These are phyloP conservation scores for Triticum timopheevii DNA, from an alignment of 176 grass and related monocot species.

Conservation along the genomic window DNA sequence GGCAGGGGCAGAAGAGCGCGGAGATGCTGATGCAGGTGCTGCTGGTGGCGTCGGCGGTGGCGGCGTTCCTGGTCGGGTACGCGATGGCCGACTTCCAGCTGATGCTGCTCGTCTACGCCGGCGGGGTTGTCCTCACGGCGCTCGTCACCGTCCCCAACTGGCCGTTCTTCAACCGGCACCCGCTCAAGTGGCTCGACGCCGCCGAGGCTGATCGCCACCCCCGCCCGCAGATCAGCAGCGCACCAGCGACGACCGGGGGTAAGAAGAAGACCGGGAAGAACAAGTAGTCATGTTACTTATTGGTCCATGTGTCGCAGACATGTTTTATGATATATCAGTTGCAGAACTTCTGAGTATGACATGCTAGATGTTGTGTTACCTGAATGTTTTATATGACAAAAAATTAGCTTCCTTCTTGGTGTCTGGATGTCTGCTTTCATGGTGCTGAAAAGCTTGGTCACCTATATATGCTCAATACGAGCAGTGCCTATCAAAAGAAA, in stretches of 20 bases:
- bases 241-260: not conserved
- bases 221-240: constrained; percentile 56
- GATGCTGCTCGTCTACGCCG: constrained; percentile 85
- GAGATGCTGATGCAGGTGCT: constrained; percentile 95
- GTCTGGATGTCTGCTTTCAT: not conserved
- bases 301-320: not conserved
- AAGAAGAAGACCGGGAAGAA: constrained; percentile 91
- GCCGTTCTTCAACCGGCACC: constrained; percentile 78
- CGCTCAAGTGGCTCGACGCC: constrained; percentile 82
- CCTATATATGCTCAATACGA: not conserved
- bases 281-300: constrained; percentile 43
- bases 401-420: not conserved
- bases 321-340: constrained; percentile 16
- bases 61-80: constrained; percentile 61
- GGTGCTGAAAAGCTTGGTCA: not conserved
- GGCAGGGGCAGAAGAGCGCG: constrained; percentile 90
- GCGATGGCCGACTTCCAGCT: constrained; percentile 61
- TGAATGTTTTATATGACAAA: not conserved
- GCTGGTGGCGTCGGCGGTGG: constrained; percentile 60
- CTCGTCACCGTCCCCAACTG: constrained; percentile 82
- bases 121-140: constrained; percentile 78
- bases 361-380: constrained; percentile 8
- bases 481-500: not conserved
- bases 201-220: constrained; percentile 74
- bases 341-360: constrained; percentile 12